A percentile compares a stretch with the other conserved stretches of the same genome.
Evolutionary conservation across 2,329 filamentous ascomycete species (phyloP).

Genomic region (Apiospora pterosperma): DNA sequence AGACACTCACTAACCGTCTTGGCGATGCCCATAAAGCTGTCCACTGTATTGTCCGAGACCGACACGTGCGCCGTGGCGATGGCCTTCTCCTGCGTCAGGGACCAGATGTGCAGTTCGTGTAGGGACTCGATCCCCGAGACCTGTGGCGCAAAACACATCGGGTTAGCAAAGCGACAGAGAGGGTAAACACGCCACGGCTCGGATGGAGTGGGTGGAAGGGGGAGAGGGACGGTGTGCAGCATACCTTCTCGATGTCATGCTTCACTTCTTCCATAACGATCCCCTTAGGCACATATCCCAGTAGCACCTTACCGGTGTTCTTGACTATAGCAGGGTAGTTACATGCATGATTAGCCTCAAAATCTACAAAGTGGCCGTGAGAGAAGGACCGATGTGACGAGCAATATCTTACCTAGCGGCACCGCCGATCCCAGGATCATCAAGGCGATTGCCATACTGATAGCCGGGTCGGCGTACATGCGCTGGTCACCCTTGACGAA

Average conservation of each 20-base stretch:
- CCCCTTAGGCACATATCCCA: slow-evolving; percentile 62
- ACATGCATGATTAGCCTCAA: too few relatives aligned
- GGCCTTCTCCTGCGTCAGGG: slow-evolving; percentile 65
- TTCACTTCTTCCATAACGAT: slow-evolving; percentile 61
- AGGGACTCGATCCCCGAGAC: slow-evolving; percentile 64
- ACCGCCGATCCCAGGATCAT: slow-evolving; percentile 64
- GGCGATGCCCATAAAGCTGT: slow-evolving; percentile 57
- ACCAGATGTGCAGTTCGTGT: slow-evolving; percentile 73
- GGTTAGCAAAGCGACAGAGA: too few relatives aligned
- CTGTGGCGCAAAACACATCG: too few relatives aligned
- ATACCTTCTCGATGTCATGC: slow-evolving; percentile 64
- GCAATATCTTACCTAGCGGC: too few relatives aligned
- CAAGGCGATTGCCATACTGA: slow-evolving; percentile 65
- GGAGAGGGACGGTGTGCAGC: slow-evolving; percentile 1
- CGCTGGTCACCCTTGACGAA: slow-evolving; percentile 51
- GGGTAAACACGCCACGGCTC: too few relatives aligned
- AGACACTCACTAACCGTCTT: slow-evolving; percentile 65
- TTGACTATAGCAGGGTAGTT: slow-evolving; percentile 59
- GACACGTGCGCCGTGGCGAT: slow-evolving; percentile 69
- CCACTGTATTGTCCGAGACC: slow-evolving; percentile 54
- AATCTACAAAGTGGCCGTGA: too few relatives aligned
- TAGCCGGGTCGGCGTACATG: slow-evolving; percentile 70
- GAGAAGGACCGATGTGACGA: too few relatives aligned
- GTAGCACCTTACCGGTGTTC: slow-evolving; percentile 60
- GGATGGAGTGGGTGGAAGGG: background rate